Conservation (phyloP, 768 basidiomycete species). For the Russula sp. region DNA sequence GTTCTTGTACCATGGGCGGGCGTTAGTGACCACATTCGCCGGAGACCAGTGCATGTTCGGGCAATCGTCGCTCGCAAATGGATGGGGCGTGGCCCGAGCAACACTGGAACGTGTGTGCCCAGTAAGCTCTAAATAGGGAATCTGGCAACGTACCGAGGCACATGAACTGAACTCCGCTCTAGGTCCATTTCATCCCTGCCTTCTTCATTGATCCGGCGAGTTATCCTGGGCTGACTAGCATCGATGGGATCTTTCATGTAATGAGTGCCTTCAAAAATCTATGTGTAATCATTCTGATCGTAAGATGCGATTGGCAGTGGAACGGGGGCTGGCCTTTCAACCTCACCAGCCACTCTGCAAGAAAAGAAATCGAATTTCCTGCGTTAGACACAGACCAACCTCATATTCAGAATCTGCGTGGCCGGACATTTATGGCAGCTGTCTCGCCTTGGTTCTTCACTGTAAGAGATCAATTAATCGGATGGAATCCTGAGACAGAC, state of each 20-base stretch:
- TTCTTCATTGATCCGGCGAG: slow-evolving; percentile 40
- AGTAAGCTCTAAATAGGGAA: slow-evolving; percentile 28
- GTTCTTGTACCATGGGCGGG: slow-evolving; percentile 35
- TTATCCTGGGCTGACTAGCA: slow-evolving; percentile 34
- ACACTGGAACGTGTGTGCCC: slow-evolving; percentile 35
- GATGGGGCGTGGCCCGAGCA: slow-evolving; percentile 36
- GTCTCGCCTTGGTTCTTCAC: slow-evolving; percentile 82
- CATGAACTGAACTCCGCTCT: not conserved
- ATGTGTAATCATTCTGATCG: slow-evolving; percentile 20
- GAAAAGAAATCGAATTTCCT: slow-evolving; percentile 30
- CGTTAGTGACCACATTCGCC: slow-evolving; percentile 41
- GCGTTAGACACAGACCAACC: slow-evolving; percentile 47
- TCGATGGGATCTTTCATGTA: slow-evolving; percentile 44
- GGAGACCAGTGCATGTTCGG: slow-evolving; percentile 41
- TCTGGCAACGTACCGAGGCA: not conserved
- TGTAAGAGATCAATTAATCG: slow-evolving; percentile 27
- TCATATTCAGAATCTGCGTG: slow-evolving; percentile 49
- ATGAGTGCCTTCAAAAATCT: slow-evolving; percentile 4
- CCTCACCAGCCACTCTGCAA: slow-evolving; percentile 42
- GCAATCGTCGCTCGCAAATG: slow-evolving; percentile 29
- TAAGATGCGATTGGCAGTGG: slow-evolving; percentile 32
- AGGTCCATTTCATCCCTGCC: slow-evolving; percentile 38
- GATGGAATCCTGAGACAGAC: not conserved
- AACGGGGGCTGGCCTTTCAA: slow-evolving; percentile 39
- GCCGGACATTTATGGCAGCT: slow-evolving; percentile 48